Evolutionary conservation across 1,139 yeast genomes (phyloP), one percentile per base, ranked within the genome.

Genomic region (Debaryomyces subglobosus): DNA sequence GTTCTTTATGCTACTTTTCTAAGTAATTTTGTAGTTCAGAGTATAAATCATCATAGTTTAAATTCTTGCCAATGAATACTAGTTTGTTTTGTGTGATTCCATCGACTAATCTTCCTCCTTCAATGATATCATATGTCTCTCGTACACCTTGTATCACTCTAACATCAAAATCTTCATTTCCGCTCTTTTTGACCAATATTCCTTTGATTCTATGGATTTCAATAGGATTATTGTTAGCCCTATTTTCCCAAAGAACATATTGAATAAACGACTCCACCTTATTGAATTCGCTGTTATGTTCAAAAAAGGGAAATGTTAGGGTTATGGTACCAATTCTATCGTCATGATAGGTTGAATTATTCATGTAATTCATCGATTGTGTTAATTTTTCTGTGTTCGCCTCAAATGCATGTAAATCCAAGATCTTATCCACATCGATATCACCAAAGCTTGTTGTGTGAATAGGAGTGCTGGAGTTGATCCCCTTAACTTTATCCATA

Each of bases 81-180:
- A 94, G 61, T 64, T 89, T 87, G 53, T 76, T 75, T 16, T 71
- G 62, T 1, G 49, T 65, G 5, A 72, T 67, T 2, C 68, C 71
- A 2, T 74, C 74, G 35, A 69, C 67, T 32, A 74, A 60, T 4
- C 59, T 61, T 0, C 78, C 81, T 0, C 80, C 81, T 13, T 80
- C 82, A 5, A 86, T 77, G 1, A 90, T 74, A 53, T 94, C 99
- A 65, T 90, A 94, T 0, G 96, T 89, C 51, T 90, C 96, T 52
- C 98, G 74, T 0, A 94, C 99, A 4, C 96, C 98, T 63, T 94
- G 99, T n/a, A 94, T 70, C 1, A 94, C 91, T 51, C 79, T 73
- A n/a, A 79, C 83, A 36, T 60, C 65, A 15, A 40, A 45, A 1
- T 55, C 59, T 5, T 64, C 62, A 6, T 61, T 62, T 5, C 48